Percentiles rank a stretch among this genome's conserved stretches.
These are phyloP conservation scores for Albophoma yamanashiensis DNA, from an alignment of 2,329 filamentous ascomycete genomes.

Conservation along the genomic window DNA sequence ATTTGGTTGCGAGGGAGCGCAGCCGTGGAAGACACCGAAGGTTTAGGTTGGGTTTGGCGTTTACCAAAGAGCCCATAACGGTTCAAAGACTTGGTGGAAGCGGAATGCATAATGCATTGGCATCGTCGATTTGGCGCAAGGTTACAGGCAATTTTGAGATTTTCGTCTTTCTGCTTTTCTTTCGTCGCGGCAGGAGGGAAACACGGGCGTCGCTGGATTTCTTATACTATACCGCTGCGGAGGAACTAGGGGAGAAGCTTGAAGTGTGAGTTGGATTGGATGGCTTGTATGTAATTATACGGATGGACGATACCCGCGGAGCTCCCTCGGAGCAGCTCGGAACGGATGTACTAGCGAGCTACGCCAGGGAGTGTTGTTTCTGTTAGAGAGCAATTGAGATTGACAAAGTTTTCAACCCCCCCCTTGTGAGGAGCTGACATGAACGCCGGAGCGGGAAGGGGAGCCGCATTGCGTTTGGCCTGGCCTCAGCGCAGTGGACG, in stretches of 20 bases:
- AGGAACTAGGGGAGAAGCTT: background rate
- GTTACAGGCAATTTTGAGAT: background rate
- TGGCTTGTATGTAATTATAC: conserved; percentile 2
- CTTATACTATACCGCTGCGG: background rate
- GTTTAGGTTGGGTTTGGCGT: background rate
- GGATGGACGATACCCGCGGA: conserved; percentile 5
- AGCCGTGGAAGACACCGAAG: background rate
- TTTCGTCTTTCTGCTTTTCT: background rate
- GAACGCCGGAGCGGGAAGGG: background rate
- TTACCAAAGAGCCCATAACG: background rate
- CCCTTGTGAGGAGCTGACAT: background rate
- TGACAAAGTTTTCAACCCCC: background rate
- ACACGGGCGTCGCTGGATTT: background rate
- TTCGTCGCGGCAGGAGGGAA: background rate
- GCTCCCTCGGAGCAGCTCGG: conserved; percentile 1
- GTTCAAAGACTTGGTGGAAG: background rate
- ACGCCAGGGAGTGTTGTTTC: background rate
- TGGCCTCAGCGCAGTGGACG: background rate
- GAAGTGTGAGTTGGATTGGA: background rate
- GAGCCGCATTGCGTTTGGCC: background rate
- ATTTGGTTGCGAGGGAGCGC: background rate
- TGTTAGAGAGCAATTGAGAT: background rate
- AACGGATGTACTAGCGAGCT: background rate
- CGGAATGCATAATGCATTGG: background rate
- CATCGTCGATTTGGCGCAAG: background rate